These are phyloP conservation scores for Thymus quinquecostatus DNA, from an alignment of 257 asterid species.

Conservation along the genomic window DNA sequence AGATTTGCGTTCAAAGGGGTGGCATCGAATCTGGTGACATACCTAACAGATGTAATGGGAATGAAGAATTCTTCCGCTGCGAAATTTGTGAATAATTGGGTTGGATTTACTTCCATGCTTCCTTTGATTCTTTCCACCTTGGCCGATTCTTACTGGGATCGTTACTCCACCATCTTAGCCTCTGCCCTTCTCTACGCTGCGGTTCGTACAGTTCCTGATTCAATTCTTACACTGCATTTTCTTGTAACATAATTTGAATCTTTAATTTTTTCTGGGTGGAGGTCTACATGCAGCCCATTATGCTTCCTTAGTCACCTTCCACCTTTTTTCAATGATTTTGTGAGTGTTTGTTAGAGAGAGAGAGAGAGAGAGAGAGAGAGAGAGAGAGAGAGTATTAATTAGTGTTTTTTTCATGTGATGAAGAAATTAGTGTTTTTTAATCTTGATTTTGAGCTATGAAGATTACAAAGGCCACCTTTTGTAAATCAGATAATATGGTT, in stretches of 20 bases:
- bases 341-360: not conserved
- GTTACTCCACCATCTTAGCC: constrained; percentile 60
- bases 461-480: not conserved
- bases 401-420: not conserved
- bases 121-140: constrained; percentile 76
- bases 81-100: constrained; percentile 78
- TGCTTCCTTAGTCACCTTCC: constrained; percentile 48
- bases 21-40: constrained; percentile 87
- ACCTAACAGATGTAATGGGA: constrained; percentile 68
- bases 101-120: constrained; percentile 79
- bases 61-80: constrained; percentile 95
- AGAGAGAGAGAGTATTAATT: too few species aligned
- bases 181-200: constrained; percentile 62
- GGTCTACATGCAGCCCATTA: constrained; percentile 29
- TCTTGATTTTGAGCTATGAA: not conserved
- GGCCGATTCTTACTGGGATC: constrained; percentile 82
- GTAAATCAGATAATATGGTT: too few species aligned
- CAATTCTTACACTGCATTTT: not conserved
- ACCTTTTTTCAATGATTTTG: constrained; percentile 10
- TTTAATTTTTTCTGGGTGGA: constrained; percentile 26
- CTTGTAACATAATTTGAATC: not conserved
- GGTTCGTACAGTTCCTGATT: constrained; percentile 41
- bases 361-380: too few species aligned
- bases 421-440: not conserved
- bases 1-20: constrained; percentile 96